A percentile compares a stretch with the other conserved stretches of the same genome.
phyloP scores from a whole-genome alignment of 176 grass and related monocot genomes.

The Elaeis guineensis region DNA sequence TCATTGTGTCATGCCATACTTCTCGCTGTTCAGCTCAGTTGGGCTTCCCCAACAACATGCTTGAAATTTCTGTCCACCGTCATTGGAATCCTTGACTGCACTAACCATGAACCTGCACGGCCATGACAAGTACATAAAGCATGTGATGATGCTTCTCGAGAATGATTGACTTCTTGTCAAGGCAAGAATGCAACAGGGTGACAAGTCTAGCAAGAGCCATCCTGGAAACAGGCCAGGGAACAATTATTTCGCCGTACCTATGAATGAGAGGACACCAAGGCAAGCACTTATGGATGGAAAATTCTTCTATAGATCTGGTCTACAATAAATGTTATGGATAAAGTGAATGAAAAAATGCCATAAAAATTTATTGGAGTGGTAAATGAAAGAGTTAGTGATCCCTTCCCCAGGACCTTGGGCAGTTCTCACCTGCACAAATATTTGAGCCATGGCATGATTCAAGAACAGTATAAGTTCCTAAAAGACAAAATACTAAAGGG shows the following conservation, averaged over 20 bases:
- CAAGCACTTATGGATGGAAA: conserved; percentile 52
- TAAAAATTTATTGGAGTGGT: conserved; percentile 83
- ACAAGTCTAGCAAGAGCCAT: conserved; percentile 88
- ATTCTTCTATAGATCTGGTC: conserved; percentile 1
- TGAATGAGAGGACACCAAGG: background rate
- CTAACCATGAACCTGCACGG: conserved; percentile 53
- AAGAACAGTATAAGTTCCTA: too few species aligned
- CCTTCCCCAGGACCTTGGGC: conserved; percentile 82
- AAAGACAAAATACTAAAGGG: too few species aligned
- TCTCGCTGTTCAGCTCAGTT: conserved; percentile 57
- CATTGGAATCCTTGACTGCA: conserved; percentile 92
- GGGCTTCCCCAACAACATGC: conserved; percentile 31
- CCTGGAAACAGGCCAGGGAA: conserved; percentile 16
- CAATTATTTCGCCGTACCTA: too few species aligned
- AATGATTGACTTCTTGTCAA: conserved; percentile 87
- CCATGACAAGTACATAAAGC: conserved; percentile 75
- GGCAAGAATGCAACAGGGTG: conserved; percentile 71
- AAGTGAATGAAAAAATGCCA: background rate
- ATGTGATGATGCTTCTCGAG: conserved; percentile 96
- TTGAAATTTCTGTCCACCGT: conserved; percentile 22
- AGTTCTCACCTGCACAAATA: conserved; percentile 69
- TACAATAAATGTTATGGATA: too few species aligned
- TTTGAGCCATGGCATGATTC: background rate
- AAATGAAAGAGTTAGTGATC: conserved; percentile 82
- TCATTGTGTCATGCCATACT: conserved; percentile 33